Percentiles rank a stretch among this genome's conserved stretches.
Conservation (phyloP, 441 rosid genomes). For the Populus tomentosa region DNA sequence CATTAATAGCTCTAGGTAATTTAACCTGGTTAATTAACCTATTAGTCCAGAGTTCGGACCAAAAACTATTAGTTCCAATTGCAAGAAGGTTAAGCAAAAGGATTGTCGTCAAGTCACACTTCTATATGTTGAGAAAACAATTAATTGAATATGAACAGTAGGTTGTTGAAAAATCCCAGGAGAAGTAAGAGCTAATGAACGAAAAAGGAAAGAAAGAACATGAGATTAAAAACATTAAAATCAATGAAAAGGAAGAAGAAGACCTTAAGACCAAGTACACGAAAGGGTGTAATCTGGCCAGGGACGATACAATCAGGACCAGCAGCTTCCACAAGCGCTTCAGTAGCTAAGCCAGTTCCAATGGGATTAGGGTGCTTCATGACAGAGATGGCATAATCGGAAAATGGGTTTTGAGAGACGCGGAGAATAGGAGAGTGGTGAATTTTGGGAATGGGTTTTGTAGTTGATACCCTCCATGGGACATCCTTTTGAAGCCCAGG, state of each 20-base stretch:
- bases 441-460: constrained; percentile 64
- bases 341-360: constrained; percentile 69
- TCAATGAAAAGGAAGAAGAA: neutral
- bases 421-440: constrained; percentile 64
- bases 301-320: constrained; percentile 90
- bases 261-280: constrained; percentile 81
- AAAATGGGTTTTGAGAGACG: constrained; percentile 44
- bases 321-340: constrained; percentile 77
- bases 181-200: neutral
- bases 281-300: constrained; percentile 71
- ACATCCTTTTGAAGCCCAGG: constrained; percentile 62
- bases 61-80: too few relatives aligned
- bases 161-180: neutral
- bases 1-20: neutral
- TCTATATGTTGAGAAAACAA: too few relatives aligned
- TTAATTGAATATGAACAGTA: neutral
- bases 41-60: too few relatives aligned
- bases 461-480: constrained; percentile 66
- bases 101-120: too few relatives aligned
- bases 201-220: neutral
- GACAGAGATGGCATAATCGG: constrained; percentile 54
- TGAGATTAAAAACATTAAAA: neutral
- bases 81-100: too few relatives aligned
- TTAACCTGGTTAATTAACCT: neutral
- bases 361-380: constrained; percentile 84